Conservation (phyloP, 306 rosid species). For the Glycine soja region DNA sequence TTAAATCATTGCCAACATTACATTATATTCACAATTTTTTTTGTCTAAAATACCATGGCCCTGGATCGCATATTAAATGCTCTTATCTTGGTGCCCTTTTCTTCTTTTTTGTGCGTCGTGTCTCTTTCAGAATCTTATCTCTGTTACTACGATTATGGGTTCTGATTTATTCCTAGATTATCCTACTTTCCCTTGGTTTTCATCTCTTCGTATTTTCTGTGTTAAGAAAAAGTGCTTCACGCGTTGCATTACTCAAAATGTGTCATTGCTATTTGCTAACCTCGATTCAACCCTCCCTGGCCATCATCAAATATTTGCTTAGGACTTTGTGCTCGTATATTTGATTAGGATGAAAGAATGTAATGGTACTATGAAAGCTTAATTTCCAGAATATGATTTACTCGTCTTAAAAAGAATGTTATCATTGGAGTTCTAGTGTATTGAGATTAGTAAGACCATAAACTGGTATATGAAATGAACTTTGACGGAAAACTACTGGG, state of each 20-base stretch:
- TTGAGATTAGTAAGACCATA: no score
- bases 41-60: conserved; percentile 14
- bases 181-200: not conserved
- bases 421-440: no score
- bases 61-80: conserved; percentile 13
- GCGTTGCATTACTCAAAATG: not conserved
- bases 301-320: not conserved
- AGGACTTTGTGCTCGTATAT: not conserved
- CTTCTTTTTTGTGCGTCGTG: not conserved
- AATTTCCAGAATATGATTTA: no score
- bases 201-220: no score
- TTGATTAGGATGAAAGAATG: no score
- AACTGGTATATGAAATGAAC: not conserved
- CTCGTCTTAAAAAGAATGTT: no score
- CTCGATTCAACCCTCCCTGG: not conserved
- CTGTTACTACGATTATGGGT: not conserved
- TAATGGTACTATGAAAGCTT: no score
- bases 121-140: conserved; percentile 37
- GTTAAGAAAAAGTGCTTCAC: not conserved
- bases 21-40: not conserved
- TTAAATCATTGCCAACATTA: not conserved
- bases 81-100: not conserved
- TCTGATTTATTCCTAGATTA: not conserved
- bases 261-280: not conserved
- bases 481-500: not conserved